Conservation (phyloP, 345 rosid genomes). For the Conringia planisiliqua region DNA sequence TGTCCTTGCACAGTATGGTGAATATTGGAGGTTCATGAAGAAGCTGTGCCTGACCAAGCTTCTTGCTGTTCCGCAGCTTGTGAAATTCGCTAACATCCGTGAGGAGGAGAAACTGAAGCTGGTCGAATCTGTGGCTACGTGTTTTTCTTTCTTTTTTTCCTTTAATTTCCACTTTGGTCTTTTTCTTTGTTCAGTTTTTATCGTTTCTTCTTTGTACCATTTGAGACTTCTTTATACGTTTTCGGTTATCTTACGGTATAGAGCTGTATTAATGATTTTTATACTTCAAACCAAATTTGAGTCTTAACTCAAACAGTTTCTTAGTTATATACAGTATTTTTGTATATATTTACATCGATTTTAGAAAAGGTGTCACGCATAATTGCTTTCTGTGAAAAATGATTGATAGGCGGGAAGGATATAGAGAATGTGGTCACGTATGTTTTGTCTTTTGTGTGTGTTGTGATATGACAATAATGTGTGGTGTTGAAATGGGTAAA, state of each 20-base stretch:
- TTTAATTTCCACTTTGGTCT: not conserved
- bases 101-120: too few species aligned
- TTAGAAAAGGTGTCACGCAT: not conserved
- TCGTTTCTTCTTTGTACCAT: slow-evolving; percentile 18
- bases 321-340: too few species aligned
- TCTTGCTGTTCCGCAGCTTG: too few species aligned
- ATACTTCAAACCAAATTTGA: not conserved
- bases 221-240: not conserved
- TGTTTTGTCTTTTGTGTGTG: slow-evolving; percentile 15
- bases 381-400: not conserved
- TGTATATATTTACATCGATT: not conserved
- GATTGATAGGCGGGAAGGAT: not conserved
- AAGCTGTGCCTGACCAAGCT: too few species aligned
- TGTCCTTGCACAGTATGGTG: too few species aligned
- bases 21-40: too few species aligned
- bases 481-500: slow-evolving; percentile 21
- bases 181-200: slow-evolving; percentile 17
- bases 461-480: slow-evolving; percentile 8
- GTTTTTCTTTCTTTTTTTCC: not conserved
- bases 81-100: too few species aligned
- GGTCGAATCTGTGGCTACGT: too few species aligned
- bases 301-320: not conserved
- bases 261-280: not conserved
- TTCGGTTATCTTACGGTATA: not conserved
- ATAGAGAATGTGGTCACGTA: slow-evolving; percentile 29